These are phyloP conservation scores for Basidiobolus meristosporus DNA, from an alignment of 371 early-diverging fungal genomes.

Conservation along the genomic window DNA sequence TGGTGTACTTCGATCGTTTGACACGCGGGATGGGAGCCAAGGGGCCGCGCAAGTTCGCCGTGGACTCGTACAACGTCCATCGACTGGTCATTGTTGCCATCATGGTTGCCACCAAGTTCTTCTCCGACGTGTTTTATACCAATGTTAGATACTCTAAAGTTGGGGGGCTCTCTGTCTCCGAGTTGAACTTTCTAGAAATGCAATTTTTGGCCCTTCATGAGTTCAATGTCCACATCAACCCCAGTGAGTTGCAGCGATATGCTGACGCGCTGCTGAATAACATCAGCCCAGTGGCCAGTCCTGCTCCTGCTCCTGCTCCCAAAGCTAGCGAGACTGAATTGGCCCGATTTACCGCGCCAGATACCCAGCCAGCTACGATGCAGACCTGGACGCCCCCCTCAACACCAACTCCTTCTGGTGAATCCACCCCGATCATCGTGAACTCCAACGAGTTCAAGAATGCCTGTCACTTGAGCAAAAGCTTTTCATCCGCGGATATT, in stretches of 20 bases:
- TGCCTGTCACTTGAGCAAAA: too few relatives aligned
- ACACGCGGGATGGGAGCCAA: slow-evolving; percentile 9
- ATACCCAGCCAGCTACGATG: too few relatives aligned
- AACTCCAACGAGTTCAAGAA: too few relatives aligned
- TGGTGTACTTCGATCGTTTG: slow-evolving; percentile 71
- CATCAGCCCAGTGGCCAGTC: too few relatives aligned
- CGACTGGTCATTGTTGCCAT: slow-evolving; percentile 68
- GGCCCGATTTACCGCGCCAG: too few relatives aligned
- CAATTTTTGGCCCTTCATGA: slow-evolving; percentile 57
- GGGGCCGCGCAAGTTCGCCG: too few relatives aligned
- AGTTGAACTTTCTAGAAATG: slow-evolving; percentile 74
- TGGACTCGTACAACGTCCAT: slow-evolving; percentile 79
- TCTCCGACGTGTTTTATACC: slow-evolving; percentile 79
- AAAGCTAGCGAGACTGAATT: too few relatives aligned
- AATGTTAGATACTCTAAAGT: slow-evolving; percentile 83
- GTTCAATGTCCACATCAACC: slow-evolving; percentile 52
- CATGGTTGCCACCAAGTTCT: slow-evolving; percentile 67
- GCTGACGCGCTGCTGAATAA: slow-evolving; percentile 40
- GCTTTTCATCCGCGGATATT: too few relatives aligned
- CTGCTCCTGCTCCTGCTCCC: too few relatives aligned
- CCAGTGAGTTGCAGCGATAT: slow-evolving; percentile 61
- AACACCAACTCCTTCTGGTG: too few relatives aligned
- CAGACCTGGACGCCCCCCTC: too few relatives aligned
- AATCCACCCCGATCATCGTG: too few relatives aligned
- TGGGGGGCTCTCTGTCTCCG: slow-evolving; percentile 74